phyloP scores from a whole-genome alignment of 176 grass and related monocot genomes.

The Echinochloa phyllopogon region DNA sequence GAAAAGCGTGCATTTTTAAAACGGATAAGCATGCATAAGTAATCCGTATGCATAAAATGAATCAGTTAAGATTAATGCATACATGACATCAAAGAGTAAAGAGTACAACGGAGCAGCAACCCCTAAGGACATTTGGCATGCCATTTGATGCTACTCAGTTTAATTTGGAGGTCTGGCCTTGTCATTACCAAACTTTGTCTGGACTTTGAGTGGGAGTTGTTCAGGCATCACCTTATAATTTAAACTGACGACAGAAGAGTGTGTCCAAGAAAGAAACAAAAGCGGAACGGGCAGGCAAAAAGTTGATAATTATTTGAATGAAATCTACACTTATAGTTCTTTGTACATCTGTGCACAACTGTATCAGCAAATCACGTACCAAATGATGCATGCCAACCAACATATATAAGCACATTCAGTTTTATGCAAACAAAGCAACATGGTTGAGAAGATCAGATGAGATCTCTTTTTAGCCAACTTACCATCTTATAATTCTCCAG shows the following conservation, averaged over 20 bases:
- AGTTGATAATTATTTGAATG: background rate
- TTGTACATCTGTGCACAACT: constrained; percentile 2
- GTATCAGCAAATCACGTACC: background rate
- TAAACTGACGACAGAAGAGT: background rate
- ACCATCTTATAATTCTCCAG: too few relatives aligned
- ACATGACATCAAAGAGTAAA: background rate
- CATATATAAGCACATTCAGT: background rate
- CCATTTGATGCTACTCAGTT: background rate
- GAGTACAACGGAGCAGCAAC: background rate
- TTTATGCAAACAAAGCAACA: too few relatives aligned
- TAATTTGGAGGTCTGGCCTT: background rate
- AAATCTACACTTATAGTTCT: background rate
- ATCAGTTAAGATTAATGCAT: background rate
- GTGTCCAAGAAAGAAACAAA: background rate
- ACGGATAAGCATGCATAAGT: background rate
- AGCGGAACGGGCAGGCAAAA: background rate
- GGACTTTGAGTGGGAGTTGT: background rate
- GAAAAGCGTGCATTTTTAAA: background rate
- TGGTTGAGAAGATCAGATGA: too few relatives aligned
- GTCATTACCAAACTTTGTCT: background rate
- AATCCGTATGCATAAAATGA: background rate
- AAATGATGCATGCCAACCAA: background rate
- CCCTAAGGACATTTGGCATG: background rate
- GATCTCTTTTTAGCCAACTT: too few relatives aligned
- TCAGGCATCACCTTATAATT: background rate